Evolutionary conservation across 495 filamentous ascomycete species (phyloP), one percentile per base, ranked within the genome.

Genomic region (Sabuloglossum arenarium): DNA sequence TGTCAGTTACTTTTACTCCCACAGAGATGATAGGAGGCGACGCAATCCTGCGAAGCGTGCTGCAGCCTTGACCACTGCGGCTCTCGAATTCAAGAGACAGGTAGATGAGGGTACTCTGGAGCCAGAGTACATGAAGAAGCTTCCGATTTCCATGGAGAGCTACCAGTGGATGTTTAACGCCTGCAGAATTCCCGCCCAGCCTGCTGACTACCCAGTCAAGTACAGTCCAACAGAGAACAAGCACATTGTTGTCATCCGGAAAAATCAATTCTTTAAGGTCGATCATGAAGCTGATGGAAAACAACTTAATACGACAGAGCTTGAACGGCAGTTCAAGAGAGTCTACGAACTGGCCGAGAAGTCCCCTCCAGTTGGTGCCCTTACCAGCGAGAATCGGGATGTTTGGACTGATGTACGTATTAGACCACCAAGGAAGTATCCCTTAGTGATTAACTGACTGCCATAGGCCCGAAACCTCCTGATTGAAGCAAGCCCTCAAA

Each of bases 91-190:
- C 78, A 94, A 94, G 77, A 82, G 81, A 66, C 79, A 87, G 70
- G 91, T 97, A 1, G 93, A 95, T 64, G 66, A 66, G 27, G 82
- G 81, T 56, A 80, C 79, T 3, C 73, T 99, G 53, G 93, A 99
- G 72, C 93, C 93, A 11, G 93, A 99, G 70, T 96, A 95, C 73
- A 93, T 97, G 87, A 88, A 88, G 70, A 83, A 84, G 69, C 77
- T 85, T 57, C 93, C 93, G 55, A 86, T 96, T 65, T 90, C 87
- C 68, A 97, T 97, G 93, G 85, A 84, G 75, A 85, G 83, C 57
- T 96, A 96, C 74, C 75, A 95, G 72, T 99, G 83, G 80, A 97
- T 99, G 93, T 99, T 99, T 78, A 96, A 99, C 69, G 74, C 75
- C 67, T 86, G 81, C 71, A 83, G 93, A 58, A 79, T 96, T 31